Base-by-base conservation (phyloP, 2,329 filamentous ascomycete genomes). In the Neodidymelliopsis sp. region DNA sequence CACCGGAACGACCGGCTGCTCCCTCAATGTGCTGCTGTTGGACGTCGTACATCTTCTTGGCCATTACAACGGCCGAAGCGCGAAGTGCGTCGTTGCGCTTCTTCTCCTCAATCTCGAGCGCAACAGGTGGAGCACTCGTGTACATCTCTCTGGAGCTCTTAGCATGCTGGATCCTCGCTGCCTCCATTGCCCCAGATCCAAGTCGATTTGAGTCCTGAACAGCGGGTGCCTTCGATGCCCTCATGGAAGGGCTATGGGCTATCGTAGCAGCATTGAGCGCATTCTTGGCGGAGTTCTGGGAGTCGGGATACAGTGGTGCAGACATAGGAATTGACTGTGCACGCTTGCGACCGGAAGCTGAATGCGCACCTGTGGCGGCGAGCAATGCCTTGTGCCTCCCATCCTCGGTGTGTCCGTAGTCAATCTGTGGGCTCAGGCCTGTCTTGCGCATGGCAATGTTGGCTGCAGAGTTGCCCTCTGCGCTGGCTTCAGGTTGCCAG, bases 1-100 rank as follows among this genome's bases (percentile, higher is more conserved):
- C 35, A 28, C 40, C 31, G 16, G 31, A 22, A 23, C 44, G 41
- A 77, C 73, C 53, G 16, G 65, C 38, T 27, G 60, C 62, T 23
- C 79, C 76, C 6, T 85, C 81, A 1, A 82, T 77, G 52, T 80
- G 81, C 53, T 81, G 83, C 54, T 90, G 84, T 59, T 91, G 86
- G 24, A 84, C 78, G 9, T 79, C 83, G 67, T 91, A 96, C 85
- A 96, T 93, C 60, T 88, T 84, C 72, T 87, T 89, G 6, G 92
- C 91, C 91, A 97, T 96, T 9, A 89, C 90, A 3, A 96, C 78
- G 2, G 92, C 91, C 15, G 91, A 93, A 22, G 91, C 90, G 56
- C 87, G 88, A 2, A 96, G 77, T 4, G 86, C 84, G 58, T 91
- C 88, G 33, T 86, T 83, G 49, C 83, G 84, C 53, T 83, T 85